Conservation (phyloP, 2,329 filamentous ascomycete genomes). For the Xylariaceae sp. region DNA sequence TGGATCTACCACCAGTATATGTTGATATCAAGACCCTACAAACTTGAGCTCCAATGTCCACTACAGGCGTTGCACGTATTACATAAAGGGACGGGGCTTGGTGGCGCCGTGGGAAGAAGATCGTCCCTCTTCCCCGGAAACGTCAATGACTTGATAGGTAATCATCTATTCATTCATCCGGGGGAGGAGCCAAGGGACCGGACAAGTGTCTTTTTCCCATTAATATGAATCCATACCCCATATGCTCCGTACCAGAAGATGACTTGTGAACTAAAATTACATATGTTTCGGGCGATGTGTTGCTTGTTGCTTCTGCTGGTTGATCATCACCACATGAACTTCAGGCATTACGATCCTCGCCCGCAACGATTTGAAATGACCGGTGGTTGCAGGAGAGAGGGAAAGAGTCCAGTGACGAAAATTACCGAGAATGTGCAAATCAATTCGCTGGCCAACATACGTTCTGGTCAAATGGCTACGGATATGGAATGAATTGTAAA, state of each 20-base stretch:
- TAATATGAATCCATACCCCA: not conserved
- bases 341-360: constrained; percentile 21
- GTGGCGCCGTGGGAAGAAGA: not conserved
- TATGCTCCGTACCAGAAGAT: not conserved
- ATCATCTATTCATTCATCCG: not conserved
- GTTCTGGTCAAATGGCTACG: constrained; percentile 19
- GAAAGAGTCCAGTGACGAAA: not conserved
- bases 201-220: not conserved
- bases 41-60: not conserved
- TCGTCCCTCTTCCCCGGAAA: not conserved
- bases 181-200: not conserved
- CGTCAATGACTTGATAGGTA: not conserved
- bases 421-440: constrained; percentile 7
- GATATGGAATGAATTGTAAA: constrained; percentile 4
- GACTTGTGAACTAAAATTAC: not conserved
- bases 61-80: not conserved
- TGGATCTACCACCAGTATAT: too few species aligned
- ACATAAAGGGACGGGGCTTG: not conserved
- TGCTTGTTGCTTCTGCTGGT: constrained; percentile 19
- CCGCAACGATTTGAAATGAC: constrained; percentile 14
- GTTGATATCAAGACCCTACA: not conserved
- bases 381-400: constrained; percentile 8
- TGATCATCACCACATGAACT: constrained; percentile 7
- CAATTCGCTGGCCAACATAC: constrained; percentile 20
- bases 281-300: constrained; percentile 14